phyloP scores from a whole-genome alignment of 2,329 filamentous ascomycete genomes.

The Aspergillus sp. region DNA sequence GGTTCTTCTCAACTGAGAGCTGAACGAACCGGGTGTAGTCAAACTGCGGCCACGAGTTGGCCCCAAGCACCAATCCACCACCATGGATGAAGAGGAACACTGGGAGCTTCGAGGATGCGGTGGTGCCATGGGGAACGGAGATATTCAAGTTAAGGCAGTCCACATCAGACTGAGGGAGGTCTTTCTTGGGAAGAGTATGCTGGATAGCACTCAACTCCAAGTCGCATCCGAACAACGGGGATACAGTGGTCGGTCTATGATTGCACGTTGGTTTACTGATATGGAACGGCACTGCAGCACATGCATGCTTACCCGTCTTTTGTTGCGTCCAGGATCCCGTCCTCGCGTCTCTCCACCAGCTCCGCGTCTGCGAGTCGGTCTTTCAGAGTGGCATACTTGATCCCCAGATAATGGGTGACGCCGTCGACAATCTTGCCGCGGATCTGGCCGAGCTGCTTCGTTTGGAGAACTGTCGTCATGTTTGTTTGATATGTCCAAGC shows the following conservation, averaged over 20 bases:
- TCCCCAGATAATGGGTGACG: slow-evolving; percentile 34
- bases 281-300: neutral
- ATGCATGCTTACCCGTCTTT: slow-evolving; percentile 30
- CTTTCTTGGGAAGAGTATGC: slow-evolving; percentile 43
- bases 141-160: slow-evolving; percentile 56
- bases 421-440: slow-evolving; percentile 25
- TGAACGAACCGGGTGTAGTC: slow-evolving; percentile 47
- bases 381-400: slow-evolving; percentile 38
- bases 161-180: slow-evolving; percentile 42
- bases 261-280: neutral
- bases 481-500: neutral
- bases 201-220: slow-evolving; percentile 52
- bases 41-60: slow-evolving; percentile 55
- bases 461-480: slow-evolving; percentile 17
- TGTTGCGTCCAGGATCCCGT: slow-evolving; percentile 31
- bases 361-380: slow-evolving; percentile 35
- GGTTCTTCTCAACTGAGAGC: slow-evolving; percentile 42
- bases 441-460: slow-evolving; percentile 28
- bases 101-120: slow-evolving; percentile 39
- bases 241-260: slow-evolving; percentile 40
- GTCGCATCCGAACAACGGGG: slow-evolving; percentile 41
- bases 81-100: slow-evolving; percentile 56
- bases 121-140: slow-evolving; percentile 39
- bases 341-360: slow-evolving; percentile 24
- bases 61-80: slow-evolving; percentile 51